A percentile compares a stretch with the other conserved stretches of the same genome.
Evolutionary conservation across 345 rosid species (phyloP).

Genomic region (Camelina laxa): DNA sequence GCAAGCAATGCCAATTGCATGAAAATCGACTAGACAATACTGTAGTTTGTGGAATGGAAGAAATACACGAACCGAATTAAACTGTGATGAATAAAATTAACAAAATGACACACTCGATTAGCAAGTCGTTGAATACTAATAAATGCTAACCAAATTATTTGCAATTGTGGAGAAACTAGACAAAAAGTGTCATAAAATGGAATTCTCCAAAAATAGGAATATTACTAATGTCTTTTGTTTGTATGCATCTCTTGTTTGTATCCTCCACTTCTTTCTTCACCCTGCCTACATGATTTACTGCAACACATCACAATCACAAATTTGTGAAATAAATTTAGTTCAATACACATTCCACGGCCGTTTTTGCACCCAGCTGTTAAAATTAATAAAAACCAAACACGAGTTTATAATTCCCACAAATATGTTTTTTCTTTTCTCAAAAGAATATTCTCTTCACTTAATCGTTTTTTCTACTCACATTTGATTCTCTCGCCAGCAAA

Average conservation of each 20-base stretch:
- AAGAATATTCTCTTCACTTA: conserved; percentile 21
- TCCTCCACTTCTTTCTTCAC: not conserved
- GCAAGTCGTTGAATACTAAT: conserved; percentile 19
- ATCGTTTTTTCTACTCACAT: conserved; percentile 10
- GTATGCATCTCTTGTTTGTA: conserved; percentile 22
- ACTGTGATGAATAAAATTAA: too few species aligned
- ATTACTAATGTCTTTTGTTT: conserved; percentile 27
- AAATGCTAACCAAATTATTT: conserved; percentile 34
- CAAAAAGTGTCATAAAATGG: conserved; percentile 19
- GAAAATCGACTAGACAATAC: not conserved
- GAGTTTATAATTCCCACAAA: not conserved
- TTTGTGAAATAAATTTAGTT: not conserved
- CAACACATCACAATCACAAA: not conserved
- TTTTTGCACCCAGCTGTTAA: too few species aligned
- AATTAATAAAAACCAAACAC: too few species aligned
- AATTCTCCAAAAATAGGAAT: conserved; percentile 33
- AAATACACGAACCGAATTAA: too few species aligned
- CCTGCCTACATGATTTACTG: not conserved
- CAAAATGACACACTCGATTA: not conserved
- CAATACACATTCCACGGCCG: too few species aligned
- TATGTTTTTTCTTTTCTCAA: not conserved
- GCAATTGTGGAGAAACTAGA: conserved; percentile 27
- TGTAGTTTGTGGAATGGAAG: not conserved
- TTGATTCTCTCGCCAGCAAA: conserved; percentile 29
- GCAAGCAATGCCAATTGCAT: conserved; percentile 2